Conservation (phyloP, 1,284 basidiomycete genomes). For the Trichosporon faecale region DNA sequence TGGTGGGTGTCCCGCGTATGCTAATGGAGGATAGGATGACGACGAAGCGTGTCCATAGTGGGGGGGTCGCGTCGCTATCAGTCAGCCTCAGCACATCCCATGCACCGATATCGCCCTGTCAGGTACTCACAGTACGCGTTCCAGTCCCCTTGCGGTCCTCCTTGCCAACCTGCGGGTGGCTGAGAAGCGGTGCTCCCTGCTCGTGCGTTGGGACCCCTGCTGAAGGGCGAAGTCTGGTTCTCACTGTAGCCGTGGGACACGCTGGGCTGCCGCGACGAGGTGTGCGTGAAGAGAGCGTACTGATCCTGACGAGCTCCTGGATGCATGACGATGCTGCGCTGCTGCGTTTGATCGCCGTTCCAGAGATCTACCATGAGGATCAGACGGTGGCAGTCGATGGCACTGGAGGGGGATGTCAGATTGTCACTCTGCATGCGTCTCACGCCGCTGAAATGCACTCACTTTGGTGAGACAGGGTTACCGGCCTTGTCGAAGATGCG, state of each 20-base stretch:
- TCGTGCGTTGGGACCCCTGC: not conserved
- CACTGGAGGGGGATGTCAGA: constrained; percentile 4
- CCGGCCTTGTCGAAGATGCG: constrained; percentile 56
- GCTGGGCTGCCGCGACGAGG: constrained; percentile 10
- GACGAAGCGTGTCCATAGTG: not conserved
- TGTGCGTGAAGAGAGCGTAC: constrained; percentile 22
- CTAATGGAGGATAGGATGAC: not conserved
- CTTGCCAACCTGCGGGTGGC: constrained; percentile 6
- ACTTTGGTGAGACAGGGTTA: constrained; percentile 71
- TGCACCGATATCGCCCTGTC: not conserved
- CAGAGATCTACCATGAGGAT: constrained; percentile 83
- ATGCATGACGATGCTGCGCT: constrained; percentile 81
- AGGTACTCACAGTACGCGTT: constrained; percentile 2
- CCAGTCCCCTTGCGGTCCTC: not conserved
- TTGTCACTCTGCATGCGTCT: not conserved
- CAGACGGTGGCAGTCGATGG: constrained; percentile 76
- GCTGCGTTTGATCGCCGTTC: constrained; percentile 72
- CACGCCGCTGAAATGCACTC: constrained; percentile 44
- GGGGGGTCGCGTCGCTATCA: not conserved
- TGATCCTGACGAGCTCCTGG: constrained; percentile 54
- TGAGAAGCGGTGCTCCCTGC: not conserved
- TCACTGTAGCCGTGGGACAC: constrained; percentile 13
- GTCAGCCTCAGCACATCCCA: not conserved
- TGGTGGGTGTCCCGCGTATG: not conserved
- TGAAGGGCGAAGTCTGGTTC: not conserved